These are phyloP conservation scores for Trichoderma reesei DNA, from an alignment of 495 filamentous ascomycete genomes.

Conservation along the genomic window DNA sequence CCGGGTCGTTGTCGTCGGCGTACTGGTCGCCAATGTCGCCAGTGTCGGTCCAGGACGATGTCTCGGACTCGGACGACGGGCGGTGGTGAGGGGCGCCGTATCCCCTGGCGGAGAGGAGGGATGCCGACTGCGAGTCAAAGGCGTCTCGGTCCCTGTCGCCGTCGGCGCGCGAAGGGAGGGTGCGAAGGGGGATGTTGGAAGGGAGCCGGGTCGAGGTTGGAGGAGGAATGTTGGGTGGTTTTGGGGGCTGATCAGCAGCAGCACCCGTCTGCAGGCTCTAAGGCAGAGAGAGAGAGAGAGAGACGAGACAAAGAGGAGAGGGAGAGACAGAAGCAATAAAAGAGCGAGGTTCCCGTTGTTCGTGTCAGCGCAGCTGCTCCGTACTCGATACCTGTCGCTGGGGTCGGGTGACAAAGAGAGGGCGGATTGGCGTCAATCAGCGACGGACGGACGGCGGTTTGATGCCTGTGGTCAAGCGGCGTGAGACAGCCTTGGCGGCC, in stretches of 20 bases:
- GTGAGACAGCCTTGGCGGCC: background rate
- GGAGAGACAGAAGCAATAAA: too few relatives aligned
- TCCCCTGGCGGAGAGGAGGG: slow-evolving; percentile 23
- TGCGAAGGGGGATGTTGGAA: slow-evolving; percentile 54
- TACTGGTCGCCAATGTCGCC: slow-evolving; percentile 89
- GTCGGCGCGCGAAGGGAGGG: slow-evolving; percentile 34
- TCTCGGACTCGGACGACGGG: slow-evolving; percentile 56
- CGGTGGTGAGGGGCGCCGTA: slow-evolving; percentile 28
- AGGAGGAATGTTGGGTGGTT: slow-evolving; percentile 46
- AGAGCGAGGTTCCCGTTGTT: too few relatives aligned
- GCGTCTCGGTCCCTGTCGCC: slow-evolving; percentile 16
- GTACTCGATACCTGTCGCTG: background rate
- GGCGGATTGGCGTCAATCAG: background rate
- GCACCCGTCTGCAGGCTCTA: slow-evolving; percentile 37
- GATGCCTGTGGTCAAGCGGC: background rate
- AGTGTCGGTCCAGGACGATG: slow-evolving; percentile 80
- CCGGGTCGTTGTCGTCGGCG: slow-evolving; percentile 68
- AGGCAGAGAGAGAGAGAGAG: background rate
- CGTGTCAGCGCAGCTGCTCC: too few relatives aligned
- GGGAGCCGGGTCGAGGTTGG: slow-evolving; percentile 40
- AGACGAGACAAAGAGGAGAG: background rate
- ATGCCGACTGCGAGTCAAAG: slow-evolving; percentile 25
- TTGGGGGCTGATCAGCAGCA: slow-evolving; percentile 51
- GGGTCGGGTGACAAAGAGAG: slow-evolving; percentile 8
- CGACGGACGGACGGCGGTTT: background rate